A percentile compares a stretch with the other conserved stretches of the same genome.
Conservation (phyloP, 352 stramenopile species). For the Phytophthora tubulina region DNA sequence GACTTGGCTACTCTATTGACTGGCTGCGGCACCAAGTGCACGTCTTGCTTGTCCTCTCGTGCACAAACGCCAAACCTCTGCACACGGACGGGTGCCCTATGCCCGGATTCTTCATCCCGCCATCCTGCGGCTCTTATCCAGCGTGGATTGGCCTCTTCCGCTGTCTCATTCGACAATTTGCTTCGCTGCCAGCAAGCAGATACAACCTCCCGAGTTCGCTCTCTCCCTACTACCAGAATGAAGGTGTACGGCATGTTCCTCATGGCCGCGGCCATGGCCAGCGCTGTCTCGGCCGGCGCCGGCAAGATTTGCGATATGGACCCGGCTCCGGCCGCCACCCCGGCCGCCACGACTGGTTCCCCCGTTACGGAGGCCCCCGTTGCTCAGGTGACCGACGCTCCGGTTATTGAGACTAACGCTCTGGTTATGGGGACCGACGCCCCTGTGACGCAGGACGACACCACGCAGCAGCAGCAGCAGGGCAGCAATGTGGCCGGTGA, state of each 20-base stretch:
- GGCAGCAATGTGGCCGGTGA: conserved; percentile 22
- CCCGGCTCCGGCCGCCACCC: conserved; percentile 17
- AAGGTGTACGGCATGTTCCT: conserved; percentile 47
- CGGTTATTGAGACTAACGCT: not conserved
- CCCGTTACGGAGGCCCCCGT: conserved; percentile 7
- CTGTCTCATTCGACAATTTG: conserved; percentile 39
- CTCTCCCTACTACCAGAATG: conserved; percentile 26
- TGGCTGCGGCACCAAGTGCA: conserved; percentile 18
- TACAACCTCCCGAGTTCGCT: conserved; percentile 20
- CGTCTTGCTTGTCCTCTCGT: conserved; percentile 31
- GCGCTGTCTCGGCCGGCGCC: conserved; percentile 28
- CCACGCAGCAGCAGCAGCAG: not conserved
- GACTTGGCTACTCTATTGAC: conserved; percentile 16
- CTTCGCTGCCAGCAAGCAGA: conserved; percentile 32
- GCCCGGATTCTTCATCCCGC: conserved; percentile 25
- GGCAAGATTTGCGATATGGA: conserved; percentile 48
- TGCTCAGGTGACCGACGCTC: conserved; percentile 4
- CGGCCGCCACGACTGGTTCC: not conserved
- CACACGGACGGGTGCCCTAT: conserved; percentile 2
- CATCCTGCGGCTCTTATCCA: conserved; percentile 35
- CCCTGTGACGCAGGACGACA: not conserved
- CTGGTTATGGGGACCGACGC: conserved; percentile 18
- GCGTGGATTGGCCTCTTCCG: conserved; percentile 11
- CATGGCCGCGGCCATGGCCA: conserved; percentile 40
- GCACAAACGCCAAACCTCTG: conserved; percentile 5